Conservation (phyloP, 169 alveolate genomes). For the Plasmodium cynomolgi region DNA sequence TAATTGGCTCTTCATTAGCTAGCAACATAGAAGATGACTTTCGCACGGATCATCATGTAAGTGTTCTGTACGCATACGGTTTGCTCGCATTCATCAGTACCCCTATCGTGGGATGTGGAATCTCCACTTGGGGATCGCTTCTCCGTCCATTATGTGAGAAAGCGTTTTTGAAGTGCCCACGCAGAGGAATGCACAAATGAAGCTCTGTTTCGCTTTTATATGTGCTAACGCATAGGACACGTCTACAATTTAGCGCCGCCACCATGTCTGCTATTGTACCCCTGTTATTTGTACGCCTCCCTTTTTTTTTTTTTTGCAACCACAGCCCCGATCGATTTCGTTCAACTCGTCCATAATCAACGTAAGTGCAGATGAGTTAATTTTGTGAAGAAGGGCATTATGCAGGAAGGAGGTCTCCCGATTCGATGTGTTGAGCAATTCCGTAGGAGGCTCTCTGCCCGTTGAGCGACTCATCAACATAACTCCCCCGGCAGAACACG, state of each 20-base stretch:
- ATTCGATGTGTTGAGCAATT: neutral
- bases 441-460: neutral
- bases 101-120: neutral
- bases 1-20: constrained; percentile 36
- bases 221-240: neutral
- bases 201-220: neutral
- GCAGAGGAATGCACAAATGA: neutral
- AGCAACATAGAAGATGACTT: constrained; percentile 25
- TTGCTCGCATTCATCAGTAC: neutral
- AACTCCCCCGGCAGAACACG: neutral
- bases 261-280: neutral
- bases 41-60: neutral
- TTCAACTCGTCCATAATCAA: constrained; percentile 13
- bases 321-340: constrained; percentile 17
- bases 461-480: neutral
- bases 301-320: constrained; percentile 7
- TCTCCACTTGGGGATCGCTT: neutral
- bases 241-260: neutral
- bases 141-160: neutral
- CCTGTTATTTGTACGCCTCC: neutral
- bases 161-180: neutral
- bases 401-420: neutral
- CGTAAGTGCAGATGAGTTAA: constrained; percentile 11
- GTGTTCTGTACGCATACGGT: neutral
- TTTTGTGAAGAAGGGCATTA: neutral